Evolutionary conservation across 805 yeast species (phyloP), one percentile per base, ranked within the genome.

Genomic region (Limtongia smithiae): DNA sequence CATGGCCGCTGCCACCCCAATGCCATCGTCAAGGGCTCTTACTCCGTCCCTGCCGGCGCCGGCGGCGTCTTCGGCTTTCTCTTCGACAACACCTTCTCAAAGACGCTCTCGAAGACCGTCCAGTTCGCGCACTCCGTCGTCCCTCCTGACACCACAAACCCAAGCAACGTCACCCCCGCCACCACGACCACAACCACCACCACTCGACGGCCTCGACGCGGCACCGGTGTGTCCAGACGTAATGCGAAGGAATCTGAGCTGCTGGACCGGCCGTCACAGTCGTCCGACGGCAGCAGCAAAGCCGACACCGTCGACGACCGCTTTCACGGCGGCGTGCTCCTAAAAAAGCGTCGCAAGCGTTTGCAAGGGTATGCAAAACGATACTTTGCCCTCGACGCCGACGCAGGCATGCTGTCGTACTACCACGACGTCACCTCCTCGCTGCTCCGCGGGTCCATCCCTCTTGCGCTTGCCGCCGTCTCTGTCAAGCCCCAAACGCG

Each of bases 1-100:
- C 69, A 79, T 40, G 85, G 83, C 3, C 71, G 74, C 62, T 66
- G 86, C 67, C 66, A 68, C 14, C 81, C 82, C 1, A 82, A 81
- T 54, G 83, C 82, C 53, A 67, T 80, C 60, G 74, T 77, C 44
- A 79, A 79, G 41, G 95, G 90, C 1, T 68, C 72, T 24, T 72
- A 82, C 51, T 72, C 73, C n/a, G 82, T 82, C 2, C 67, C 66
- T 2, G 71, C 74, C 21, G 59, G 58, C 9, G 43, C 55, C 24
- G 85, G 82, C 7, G 91, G 91, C 1, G 76, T 82, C 60, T 84
- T 78, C 67, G 97, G 96, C 0, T 85, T 91, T 64, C 83, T 93
- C 22, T 84, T 91, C 62, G 97, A 91, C 68, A 91, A 91, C 68
- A 84, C 95, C 0, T 87, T 89, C 60, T 83, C 96, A 28, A 88